Evolutionary conservation across 2,329 filamentous ascomycete genomes (phyloP), one percentile per base, ranked within the genome.

Genomic region (Pseudovirgaria hyperparasitica): DNA sequence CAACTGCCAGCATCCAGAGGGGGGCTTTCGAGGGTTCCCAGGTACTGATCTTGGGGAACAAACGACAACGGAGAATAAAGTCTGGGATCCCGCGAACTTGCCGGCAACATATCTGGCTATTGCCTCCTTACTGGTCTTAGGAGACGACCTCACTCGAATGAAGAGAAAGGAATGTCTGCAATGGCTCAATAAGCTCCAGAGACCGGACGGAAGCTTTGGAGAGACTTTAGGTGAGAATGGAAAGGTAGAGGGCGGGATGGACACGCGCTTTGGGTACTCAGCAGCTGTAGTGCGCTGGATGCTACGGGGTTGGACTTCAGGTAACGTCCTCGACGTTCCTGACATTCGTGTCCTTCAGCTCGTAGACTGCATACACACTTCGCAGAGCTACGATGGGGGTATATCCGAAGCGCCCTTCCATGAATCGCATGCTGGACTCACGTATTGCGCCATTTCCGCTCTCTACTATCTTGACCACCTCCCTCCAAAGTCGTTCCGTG

Each of bases 71-170:
- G 56, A 60, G 19, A 73, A 73, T 41, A 58, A 62, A 28, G 52
- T 48, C 22, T 78, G 74, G 72, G 76, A 82, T 54, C 71, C 74
- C n/a, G 71, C 86, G 1, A 92, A 87, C 52, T 57, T 96, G 10
- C 79, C 86, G 0, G 82, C 84, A 1, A 94, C 86, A 0, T 87
- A 80, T 50, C 94, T 96, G 55, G 86, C 87, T 0, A 63, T 98
- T 22, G 63, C 82, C 14, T 65, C 78, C 6, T 59, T 98, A 15
- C 67, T 78, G 2, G 62, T 75, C 5, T 52, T 81, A n/a, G 63
- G 66, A 4, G 72, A 77, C 45, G 67, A 73, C 43, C 43, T 65
- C 27, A 38, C 60, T 4, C 67, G 73, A 2, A 76, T 98, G 6
- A 66, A 76, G 34, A 67, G 82, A 30, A 59, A 44, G 21, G 69